Percentiles rank a stretch among this genome's conserved stretches.
Evolutionary conservation across 2,329 filamentous ascomycete genomes (phyloP).

Genomic region (Aspergillus fructus): DNA sequence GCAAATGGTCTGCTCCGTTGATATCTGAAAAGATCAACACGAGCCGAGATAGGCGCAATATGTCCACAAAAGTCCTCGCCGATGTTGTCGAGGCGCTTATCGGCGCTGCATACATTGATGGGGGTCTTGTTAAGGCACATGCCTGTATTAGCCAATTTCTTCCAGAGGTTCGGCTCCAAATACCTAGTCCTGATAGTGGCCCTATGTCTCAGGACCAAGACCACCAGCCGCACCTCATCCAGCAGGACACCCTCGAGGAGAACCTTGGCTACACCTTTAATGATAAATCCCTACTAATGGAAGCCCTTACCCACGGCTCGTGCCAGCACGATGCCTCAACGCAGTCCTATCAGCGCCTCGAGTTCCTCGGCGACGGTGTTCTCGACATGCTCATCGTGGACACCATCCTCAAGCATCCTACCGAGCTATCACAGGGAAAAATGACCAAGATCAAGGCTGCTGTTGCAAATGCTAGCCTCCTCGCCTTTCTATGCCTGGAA

Average conservation of each 20-base stretch:
- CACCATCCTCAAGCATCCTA: slow-evolving; percentile 31
- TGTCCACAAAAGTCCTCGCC: slow-evolving; percentile 78
- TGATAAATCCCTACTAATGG: slow-evolving; percentile 67
- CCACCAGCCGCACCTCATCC: slow-evolving; percentile 12
- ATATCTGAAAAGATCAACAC: slow-evolving; percentile 39
- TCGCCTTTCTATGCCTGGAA: slow-evolving; percentile 73
- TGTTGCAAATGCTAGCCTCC: slow-evolving; percentile 75
- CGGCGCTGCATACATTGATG: slow-evolving; percentile 70
- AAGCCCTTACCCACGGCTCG: slow-evolving; percentile 79
- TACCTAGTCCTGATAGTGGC: slow-evolving; percentile 12
- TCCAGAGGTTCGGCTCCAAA: slow-evolving; percentile 47
- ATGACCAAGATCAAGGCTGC: slow-evolving; percentile 78
- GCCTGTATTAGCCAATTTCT: slow-evolving; percentile 67
- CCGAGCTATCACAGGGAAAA: slow-evolving; percentile 51
- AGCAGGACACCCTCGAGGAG: slow-evolving; percentile 18
- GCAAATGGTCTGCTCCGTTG: slow-evolving; percentile 71
- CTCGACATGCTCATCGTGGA: slow-evolving; percentile 74
- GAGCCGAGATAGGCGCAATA: slow-evolving; percentile 28
- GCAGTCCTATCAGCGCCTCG: slow-evolving; percentile 69
- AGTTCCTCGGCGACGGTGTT: slow-evolving; percentile 84
- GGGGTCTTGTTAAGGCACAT: slow-evolving; percentile 64
- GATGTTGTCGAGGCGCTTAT: slow-evolving; percentile 86
- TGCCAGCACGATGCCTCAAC: slow-evolving; percentile 52
- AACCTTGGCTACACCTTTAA: slow-evolving; percentile 67
- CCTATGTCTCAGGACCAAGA: not conserved